A percentile compares a stretch with the other conserved stretches of the same genome.
Conservation (phyloP, 768 basidiomycete species). For the Auriscalpium vulgare region DNA sequence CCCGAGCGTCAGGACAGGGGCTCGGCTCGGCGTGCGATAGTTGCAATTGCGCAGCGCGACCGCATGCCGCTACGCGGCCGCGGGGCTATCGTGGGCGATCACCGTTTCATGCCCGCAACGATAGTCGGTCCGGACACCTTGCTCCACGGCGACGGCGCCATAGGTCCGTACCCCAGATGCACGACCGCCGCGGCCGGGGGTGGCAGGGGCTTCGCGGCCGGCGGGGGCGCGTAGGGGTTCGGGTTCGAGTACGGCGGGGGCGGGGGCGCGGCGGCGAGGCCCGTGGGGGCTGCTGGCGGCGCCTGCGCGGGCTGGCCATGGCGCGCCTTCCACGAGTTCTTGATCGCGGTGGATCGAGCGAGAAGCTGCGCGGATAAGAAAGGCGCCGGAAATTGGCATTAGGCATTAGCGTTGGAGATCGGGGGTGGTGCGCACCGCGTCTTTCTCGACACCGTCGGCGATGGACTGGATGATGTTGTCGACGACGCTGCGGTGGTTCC, state of each 20-base stretch:
- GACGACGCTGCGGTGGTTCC: slow-evolving; percentile 81
- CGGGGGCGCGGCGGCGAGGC: slow-evolving; percentile 16
- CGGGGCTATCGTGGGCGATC: slow-evolving; percentile 15
- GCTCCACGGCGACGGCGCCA: slow-evolving; percentile 60
- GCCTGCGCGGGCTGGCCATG: slow-evolving; percentile 20
- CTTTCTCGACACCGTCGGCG: slow-evolving; percentile 87
- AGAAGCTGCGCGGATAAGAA: slow-evolving; percentile 45
- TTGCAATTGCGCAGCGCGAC: no score
- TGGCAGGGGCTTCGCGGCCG: slow-evolving; percentile 2
- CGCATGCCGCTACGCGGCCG: no score
- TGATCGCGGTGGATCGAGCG: slow-evolving; percentile 52
- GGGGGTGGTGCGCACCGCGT: slow-evolving; percentile 46
- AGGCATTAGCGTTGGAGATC: not conserved
- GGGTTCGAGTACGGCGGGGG: slow-evolving; percentile 14
- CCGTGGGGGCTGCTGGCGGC: slow-evolving; percentile 17
- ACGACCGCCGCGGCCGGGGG: slow-evolving; percentile 17
- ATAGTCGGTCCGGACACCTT: slow-evolving; percentile 60
- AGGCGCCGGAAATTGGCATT: slow-evolving; percentile 2
- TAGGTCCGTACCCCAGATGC: slow-evolving; percentile 56
- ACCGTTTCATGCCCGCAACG: slow-evolving; percentile 63
- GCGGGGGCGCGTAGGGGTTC: slow-evolving; percentile 10
- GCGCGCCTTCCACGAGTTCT: slow-evolving; percentile 69
- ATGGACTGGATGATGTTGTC: slow-evolving; percentile 88
- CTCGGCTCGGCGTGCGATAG: no score
- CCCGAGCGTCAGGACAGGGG: no score